phyloP scores from a whole-genome alignment of 306 rosid species.

The Sindora glabra region DNA sequence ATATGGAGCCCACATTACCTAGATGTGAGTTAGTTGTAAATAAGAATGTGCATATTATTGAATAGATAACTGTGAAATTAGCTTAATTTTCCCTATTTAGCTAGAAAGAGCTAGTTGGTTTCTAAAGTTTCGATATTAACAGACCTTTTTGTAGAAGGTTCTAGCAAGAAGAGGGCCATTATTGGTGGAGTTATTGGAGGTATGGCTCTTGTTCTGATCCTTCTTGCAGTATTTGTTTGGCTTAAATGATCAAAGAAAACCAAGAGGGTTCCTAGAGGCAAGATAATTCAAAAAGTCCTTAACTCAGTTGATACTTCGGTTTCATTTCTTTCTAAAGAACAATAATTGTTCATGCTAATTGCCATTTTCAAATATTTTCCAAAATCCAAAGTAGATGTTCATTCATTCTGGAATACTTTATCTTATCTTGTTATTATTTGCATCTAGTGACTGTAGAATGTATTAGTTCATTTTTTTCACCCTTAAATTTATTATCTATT shows the following conservation, averaged over 20 bases:
- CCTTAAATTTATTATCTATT: no score
- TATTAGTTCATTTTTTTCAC: no score
- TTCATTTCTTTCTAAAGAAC: neutral
- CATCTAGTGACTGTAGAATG: neutral
- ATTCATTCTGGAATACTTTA: no score
- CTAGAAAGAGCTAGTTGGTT: neutral
- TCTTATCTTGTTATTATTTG: neutral
- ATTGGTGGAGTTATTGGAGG: slow-evolving; percentile 38
- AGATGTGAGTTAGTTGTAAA: no score
- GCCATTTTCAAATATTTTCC: no score
- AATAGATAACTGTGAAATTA: no score
- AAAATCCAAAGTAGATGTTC: no score
- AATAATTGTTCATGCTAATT: no score
- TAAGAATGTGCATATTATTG: no score
- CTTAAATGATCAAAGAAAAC: slow-evolving; percentile 4
- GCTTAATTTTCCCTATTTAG: no score
- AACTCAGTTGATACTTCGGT: neutral
- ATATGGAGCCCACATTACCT: no score
- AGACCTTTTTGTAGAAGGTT: neutral
- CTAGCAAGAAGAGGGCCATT: slow-evolving; percentile 25
- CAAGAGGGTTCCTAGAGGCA: slow-evolving; percentile 15
- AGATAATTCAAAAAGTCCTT: neutral
- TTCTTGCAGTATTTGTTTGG: slow-evolving; percentile 13
- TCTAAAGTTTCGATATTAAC: no score
- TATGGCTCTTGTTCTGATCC: slow-evolving; percentile 8